Percentiles rank a stretch among this genome's conserved stretches.
These are phyloP conservation scores for Oryza nivara DNA, from an alignment of 176 grass and related monocot genomes.

Conservation along the genomic window DNA sequence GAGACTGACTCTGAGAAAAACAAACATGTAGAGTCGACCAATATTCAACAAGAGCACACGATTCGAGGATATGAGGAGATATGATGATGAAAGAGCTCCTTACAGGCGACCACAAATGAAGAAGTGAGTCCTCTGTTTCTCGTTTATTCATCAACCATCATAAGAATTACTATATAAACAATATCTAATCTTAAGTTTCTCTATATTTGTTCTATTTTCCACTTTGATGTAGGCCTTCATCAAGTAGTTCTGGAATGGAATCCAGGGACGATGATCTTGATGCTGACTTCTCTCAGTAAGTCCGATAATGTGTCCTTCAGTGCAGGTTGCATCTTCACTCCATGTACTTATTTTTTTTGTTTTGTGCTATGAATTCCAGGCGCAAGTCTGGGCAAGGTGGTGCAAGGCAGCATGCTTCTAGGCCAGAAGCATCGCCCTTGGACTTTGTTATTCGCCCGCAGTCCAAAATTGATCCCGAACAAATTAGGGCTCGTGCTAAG, in stretches of 20 bases:
- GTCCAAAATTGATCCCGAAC: slow-evolving; percentile 84
- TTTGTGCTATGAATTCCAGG: slow-evolving; percentile 30
- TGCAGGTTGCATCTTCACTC: background rate
- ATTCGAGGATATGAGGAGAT: slow-evolving; percentile 90
- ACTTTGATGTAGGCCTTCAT: slow-evolving; percentile 53
- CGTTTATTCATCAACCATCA: background rate
- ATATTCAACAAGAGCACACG: slow-evolving; percentile 99
- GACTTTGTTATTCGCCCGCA: slow-evolving; percentile 92
- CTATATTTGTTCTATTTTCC: slow-evolving; percentile 14
- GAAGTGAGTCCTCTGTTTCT: slow-evolving; percentile 54
- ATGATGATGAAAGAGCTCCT: slow-evolving; percentile 74
- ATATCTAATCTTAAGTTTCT: slow-evolving; percentile 30
- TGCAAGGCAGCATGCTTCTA: slow-evolving; percentile 81
- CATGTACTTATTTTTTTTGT: slow-evolving; percentile 1
- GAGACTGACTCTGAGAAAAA: slow-evolving; percentile 30
- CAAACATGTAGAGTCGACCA: slow-evolving; percentile 68
- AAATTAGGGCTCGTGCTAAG: slow-evolving; percentile 79
- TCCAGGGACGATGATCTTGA: slow-evolving; percentile 88
- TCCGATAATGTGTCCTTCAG: slow-evolving; percentile 12
- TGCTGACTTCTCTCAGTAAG: slow-evolving; percentile 90
- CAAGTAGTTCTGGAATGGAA: slow-evolving; percentile 69
- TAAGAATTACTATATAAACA: background rate
- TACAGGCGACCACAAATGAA: slow-evolving; percentile 72
- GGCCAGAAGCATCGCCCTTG: slow-evolving; percentile 90
- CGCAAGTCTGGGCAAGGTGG: slow-evolving; percentile 62